Evolutionary conservation across 2,329 filamentous ascomycete genomes (phyloP).

Genomic region (Teratosphaeria pseudoeucalypti): DNA sequence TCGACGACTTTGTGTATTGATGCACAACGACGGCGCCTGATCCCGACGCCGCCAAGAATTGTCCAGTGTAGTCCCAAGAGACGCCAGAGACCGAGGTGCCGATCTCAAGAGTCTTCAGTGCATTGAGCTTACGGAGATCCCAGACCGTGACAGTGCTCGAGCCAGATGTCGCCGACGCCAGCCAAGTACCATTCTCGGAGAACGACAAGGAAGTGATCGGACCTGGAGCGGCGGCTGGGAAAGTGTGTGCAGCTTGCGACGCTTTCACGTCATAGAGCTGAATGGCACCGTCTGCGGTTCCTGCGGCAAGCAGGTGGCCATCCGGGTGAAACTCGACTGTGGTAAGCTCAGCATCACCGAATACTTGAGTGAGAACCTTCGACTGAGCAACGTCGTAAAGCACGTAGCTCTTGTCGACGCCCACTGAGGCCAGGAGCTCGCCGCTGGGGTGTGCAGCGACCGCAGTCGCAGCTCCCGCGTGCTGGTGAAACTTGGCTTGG

Average conservation of each 20-base stretch:
- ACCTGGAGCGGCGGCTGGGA: constrained; percentile 43
- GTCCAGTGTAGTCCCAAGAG: constrained; percentile 88
- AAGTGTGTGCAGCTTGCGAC: constrained; percentile 65
- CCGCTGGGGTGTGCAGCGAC: constrained; percentile 75
- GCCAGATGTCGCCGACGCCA: constrained; percentile 70
- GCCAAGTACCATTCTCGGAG: constrained; percentile 95
- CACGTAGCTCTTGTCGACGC: constrained; percentile 82
- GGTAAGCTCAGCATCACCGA: constrained; percentile 65
- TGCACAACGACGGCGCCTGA: constrained; percentile 74
- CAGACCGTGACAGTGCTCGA: constrained; percentile 76
- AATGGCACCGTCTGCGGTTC: constrained; percentile 68
- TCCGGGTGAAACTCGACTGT: constrained; percentile 87
- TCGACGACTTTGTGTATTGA: constrained; percentile 77
- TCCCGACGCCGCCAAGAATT: constrained; percentile 78
- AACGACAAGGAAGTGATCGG: constrained; percentile 71
- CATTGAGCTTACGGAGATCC: constrained; percentile 77
- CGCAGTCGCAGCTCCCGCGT: constrained; percentile 70
- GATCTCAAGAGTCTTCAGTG: constrained; percentile 75
- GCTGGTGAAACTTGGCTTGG: constrained; percentile 61
- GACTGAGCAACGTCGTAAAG: constrained; percentile 68
- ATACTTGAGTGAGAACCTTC: constrained; percentile 65
- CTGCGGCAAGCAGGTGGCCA: constrained; percentile 83
- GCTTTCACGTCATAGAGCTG: constrained; percentile 82
- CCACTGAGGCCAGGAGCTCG: constrained; percentile 74
- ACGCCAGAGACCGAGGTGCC: constrained; percentile 68